Percentiles rank a stretch among this genome's conserved stretches.
Conservation (phyloP, 225 moss, liverwort and hornwort species). For the Pseudisothecium myosuroides region DNA sequence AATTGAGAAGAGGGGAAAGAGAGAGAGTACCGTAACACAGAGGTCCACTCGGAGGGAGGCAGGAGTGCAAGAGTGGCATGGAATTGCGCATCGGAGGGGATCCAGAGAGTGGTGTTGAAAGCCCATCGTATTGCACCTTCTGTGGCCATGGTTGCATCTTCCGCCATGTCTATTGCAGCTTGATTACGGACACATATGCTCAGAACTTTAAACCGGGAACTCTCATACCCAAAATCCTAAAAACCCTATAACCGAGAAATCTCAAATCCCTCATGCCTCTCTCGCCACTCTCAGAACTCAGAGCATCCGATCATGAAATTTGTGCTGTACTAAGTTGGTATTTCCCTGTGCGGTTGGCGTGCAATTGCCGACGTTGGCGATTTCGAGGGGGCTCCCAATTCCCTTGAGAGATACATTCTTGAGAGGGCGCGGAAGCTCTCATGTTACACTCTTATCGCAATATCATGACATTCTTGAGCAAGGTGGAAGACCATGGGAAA, state of each 20-base stretch:
- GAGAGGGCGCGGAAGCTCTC: neutral
- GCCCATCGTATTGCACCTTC: conserved; percentile 50
- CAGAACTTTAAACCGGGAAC: too few species aligned
- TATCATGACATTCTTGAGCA: neutral
- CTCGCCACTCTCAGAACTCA: neutral
- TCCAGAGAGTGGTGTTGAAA: conserved; percentile 44
- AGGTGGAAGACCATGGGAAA: neutral
- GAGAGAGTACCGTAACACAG: conserved; percentile 27
- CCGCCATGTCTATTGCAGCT: neutral
- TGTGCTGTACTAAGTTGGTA: neutral
- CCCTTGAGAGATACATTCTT: neutral
- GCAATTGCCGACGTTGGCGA: neutral
- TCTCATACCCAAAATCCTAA: neutral
- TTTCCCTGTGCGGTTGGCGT: neutral
- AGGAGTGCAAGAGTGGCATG: conserved; percentile 15
- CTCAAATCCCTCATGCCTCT: neutral
- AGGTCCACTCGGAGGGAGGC: conserved; percentile 34
- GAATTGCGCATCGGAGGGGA: conserved; percentile 33
- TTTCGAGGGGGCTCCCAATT: neutral
- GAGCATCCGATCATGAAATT: neutral
- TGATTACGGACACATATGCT: neutral
- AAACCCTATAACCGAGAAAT: neutral
- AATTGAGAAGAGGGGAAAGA: neutral
- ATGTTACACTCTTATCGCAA: neutral
- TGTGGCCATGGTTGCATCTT: neutral